Conservation (phyloP, 2,329 filamentous ascomycete species). For the Aspergillus neoniger region DNA sequence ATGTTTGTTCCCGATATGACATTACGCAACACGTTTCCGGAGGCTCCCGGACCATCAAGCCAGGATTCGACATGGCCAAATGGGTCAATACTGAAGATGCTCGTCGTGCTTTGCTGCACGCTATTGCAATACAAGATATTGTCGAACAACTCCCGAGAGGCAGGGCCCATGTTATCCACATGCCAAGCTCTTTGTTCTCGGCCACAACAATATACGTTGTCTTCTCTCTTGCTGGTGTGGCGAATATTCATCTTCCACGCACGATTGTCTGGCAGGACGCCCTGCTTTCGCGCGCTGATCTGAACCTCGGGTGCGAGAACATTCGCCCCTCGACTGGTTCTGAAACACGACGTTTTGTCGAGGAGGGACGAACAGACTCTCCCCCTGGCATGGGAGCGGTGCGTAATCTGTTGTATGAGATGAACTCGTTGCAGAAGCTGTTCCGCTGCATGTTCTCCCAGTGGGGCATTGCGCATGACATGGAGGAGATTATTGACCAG, state of each 20-base stretch:
- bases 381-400: constrained; percentile 27
- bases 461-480: constrained; percentile 50
- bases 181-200: constrained; percentile 49
- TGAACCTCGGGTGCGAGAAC: constrained; percentile 30
- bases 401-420: constrained; percentile 49
- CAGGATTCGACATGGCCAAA: constrained; percentile 39
- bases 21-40: constrained; percentile 46
- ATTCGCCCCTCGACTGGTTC: constrained; percentile 29
- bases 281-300: constrained; percentile 33
- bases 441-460: constrained; percentile 48
- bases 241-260: constrained; percentile 42
- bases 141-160: constrained; percentile 49
- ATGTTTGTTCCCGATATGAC: constrained; percentile 42
- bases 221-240: constrained; percentile 42
- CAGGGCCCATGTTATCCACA: constrained; percentile 49
- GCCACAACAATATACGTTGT: constrained; percentile 47
- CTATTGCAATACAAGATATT: constrained; percentile 50
- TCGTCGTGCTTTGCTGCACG: constrained; percentile 45
- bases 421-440: constrained; percentile 51
- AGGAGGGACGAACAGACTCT: constrained; percentile 28
- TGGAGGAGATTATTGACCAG: constrained; percentile 47
- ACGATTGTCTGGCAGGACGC: constrained; percentile 47
- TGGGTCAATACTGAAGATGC: constrained; percentile 46
- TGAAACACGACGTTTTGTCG: constrained; percentile 43
- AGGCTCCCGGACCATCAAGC: constrained; percentile 27